Base-by-base conservation (phyloP, 2,329 filamentous ascomycete genomes). In the Byssochlamys sp. region DNA sequence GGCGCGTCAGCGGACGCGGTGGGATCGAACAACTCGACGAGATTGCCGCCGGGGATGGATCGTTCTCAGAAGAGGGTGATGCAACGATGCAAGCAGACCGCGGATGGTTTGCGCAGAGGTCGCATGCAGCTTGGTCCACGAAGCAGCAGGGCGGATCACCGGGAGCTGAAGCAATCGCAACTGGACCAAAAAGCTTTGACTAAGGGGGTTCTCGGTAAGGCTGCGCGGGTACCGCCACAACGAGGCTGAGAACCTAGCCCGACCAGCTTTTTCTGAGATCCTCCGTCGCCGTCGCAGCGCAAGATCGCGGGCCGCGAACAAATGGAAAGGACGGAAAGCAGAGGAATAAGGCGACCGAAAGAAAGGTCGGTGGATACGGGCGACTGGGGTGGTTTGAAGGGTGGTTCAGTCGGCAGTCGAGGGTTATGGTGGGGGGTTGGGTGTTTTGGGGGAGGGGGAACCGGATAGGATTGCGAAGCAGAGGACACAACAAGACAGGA, bases 1-100 rank as follows among this genome's bases (percentile, higher is more conserved):
- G 63, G 67, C 69, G 69, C 69, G 69, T 70, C 65, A 62, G 61
- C 59, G 59, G 60, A 65, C 66, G 67, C 70, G 62, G 57, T 59
- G 59, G 29, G 60, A 59, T 57, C 62, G 61, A 64, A 58, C 54
- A 55, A 56, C 59, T 57, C 57, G 54, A 49, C 39, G 54, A 49
- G 24, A 26, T 28, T 48, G 31, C 56, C 53, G 39, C 54, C 54
- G 57, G 53, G 60, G 60, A 58, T 59, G 54, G 62, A 59, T 58
- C 58, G 60, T 56, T 60, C 60, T 39, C 61, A 59, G 51, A 60
- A 57, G 55, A 59, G 57, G 58, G 61, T 56, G 57, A 53, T 54
- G 63, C 49, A 56, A 62, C 52, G 59, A 63, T 61, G 60, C 62
- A 62, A 58, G 58, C 59, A 60, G 62, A 60, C 57, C 59, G 59